Conservation (phyloP, 208 protist genomes). For the Trypanosoma vivax region DNA sequence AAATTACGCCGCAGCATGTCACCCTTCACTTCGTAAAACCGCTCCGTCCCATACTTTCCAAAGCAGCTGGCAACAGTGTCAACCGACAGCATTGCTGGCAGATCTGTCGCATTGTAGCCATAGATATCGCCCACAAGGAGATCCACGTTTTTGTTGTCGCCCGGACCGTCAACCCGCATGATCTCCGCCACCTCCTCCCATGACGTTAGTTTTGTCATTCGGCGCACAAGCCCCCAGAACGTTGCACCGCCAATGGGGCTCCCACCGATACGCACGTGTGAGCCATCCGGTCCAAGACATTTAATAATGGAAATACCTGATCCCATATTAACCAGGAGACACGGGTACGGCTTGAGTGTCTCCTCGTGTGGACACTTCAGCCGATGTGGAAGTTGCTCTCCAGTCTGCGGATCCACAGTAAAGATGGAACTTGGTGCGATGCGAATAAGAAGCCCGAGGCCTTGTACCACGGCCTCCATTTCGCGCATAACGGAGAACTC, state of each 20-base stretch:
- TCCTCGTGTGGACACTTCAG: conserved; percentile 33
- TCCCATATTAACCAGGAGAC: conserved; percentile 96
- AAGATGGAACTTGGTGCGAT: conserved; percentile 75
- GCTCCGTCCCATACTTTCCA: conserved; percentile 81
- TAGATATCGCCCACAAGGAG: conserved; percentile 98
- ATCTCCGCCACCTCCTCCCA: conserved; percentile 95
- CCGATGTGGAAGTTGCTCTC: conserved; percentile 54
- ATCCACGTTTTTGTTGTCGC: conserved; percentile 94
- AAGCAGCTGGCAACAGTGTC: conserved; percentile 87
- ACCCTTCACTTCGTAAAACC: conserved; percentile 32
- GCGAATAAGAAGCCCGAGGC: conserved; percentile 75
- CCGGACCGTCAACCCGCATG: conserved; percentile 86
- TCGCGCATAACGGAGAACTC: conserved; percentile 83
- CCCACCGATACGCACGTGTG: conserved; percentile 92
- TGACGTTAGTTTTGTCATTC: conserved; percentile 88
- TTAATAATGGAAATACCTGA: conserved; percentile 96
- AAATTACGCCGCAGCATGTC: neutral
- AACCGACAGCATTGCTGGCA: conserved; percentile 79
- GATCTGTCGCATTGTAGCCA: conserved; percentile 90
- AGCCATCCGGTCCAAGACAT: conserved; percentile 69
- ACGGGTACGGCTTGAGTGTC: conserved; percentile 83
- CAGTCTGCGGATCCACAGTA: conserved; percentile 62
- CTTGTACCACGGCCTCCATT: conserved; percentile 87
- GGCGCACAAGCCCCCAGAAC: conserved; percentile 93
- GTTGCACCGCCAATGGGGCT: conserved; percentile 95